phyloP scores from a whole-genome alignment of 2,329 filamentous ascomycete species.

The Aspergillus novofumigatus region DNA sequence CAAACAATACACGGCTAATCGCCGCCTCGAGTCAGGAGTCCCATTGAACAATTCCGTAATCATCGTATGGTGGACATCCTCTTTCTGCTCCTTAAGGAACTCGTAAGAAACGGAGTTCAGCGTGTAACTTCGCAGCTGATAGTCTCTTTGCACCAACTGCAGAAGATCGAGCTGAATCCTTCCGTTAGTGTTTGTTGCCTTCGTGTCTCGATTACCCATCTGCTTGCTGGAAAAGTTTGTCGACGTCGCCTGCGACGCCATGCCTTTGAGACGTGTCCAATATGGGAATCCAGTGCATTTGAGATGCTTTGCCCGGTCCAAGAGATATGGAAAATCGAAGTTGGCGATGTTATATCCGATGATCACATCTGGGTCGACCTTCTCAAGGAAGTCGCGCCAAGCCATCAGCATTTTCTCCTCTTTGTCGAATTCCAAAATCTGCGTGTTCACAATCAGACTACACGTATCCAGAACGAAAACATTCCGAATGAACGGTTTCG shows the following conservation, averaged over 20 bases:
- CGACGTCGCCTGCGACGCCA: conserved; percentile 68
- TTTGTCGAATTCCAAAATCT: conserved; percentile 75
- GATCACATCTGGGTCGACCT: conserved; percentile 93
- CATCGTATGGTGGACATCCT: conserved; percentile 98
- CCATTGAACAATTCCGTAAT: conserved; percentile 98
- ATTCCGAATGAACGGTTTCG: conserved; percentile 91
- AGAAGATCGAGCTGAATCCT: conserved; percentile 87
- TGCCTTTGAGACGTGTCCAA: conserved; percentile 73
- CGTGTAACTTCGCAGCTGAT: conserved; percentile 94
- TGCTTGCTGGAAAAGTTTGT: conserved; percentile 96
- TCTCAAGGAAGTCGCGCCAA: conserved; percentile 85
- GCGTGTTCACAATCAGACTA: conserved; percentile 89
- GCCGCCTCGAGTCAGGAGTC: conserved; percentile 83
- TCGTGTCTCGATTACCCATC: conserved; percentile 93
- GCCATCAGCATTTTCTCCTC: conserved; percentile 88
- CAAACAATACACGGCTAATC: conserved; percentile 90
- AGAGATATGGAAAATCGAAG: conserved; percentile 95
- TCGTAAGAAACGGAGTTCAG: conserved; percentile 94
- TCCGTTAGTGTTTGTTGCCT: conserved; percentile 90
- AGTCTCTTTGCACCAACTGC: conserved; percentile 90
- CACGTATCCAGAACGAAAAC: conserved; percentile 94
- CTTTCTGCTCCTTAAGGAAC: conserved; percentile 94
- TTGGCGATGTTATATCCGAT: conserved; percentile 99
- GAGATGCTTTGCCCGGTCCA: conserved; percentile 81
- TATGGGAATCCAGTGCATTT: conserved; percentile 78